Base-by-base conservation (phyloP, 1,284 basidiomycete genomes). In the Cryptococcus deneoformans region DNA sequence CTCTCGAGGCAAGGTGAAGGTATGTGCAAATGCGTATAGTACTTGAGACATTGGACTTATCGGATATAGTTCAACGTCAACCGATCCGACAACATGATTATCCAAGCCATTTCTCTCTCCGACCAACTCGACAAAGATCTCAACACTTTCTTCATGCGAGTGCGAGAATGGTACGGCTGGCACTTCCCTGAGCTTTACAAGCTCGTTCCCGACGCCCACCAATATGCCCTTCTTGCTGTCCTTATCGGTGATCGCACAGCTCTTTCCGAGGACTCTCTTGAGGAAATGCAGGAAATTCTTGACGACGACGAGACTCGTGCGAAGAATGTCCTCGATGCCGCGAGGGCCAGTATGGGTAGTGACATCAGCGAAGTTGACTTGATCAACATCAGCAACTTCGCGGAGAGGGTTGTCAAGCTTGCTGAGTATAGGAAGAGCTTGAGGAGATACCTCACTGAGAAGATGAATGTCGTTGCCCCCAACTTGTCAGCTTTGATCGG, bases 121-220 rank as follows among this genome's bases (percentile, higher is more conserved):
- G 95, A 99, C 82, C 94, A 97, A 74, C 88, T 99, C 74, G 95
- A 99, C 85, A 99, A 98, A 83, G 95, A 99, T 78, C 93, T 99
- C 76, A 99, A 99, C 82, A 87, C 95, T 34, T 98, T 99, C 77
- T 89, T 93, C 34, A 99, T 99, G 95, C 89, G 95, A 54, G 87
- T 97, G 54, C 84, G 95, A 67, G 95, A 99, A 78, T 99, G 96
- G 96, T 99, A 99, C 79, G 95, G 96, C n/a, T 99, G 96, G 83
- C 96, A 99, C 79, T 99, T 97, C 83, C 95, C 95, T 52, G 96
- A 99, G 80, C 88, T 99, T 64, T 86, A 96, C 80, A 89, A 86
- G 70, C 82, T 99, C 69, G 92, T 98, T 1, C 86, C 93, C 59
- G 96, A 99, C 79, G 96, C 96, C 77, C 87, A 95, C 60, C 87